A percentile compares a stretch with the other conserved stretches of the same genome.
Conservation (phyloP, 805 yeast species). For the Candida quercuum region DNA sequence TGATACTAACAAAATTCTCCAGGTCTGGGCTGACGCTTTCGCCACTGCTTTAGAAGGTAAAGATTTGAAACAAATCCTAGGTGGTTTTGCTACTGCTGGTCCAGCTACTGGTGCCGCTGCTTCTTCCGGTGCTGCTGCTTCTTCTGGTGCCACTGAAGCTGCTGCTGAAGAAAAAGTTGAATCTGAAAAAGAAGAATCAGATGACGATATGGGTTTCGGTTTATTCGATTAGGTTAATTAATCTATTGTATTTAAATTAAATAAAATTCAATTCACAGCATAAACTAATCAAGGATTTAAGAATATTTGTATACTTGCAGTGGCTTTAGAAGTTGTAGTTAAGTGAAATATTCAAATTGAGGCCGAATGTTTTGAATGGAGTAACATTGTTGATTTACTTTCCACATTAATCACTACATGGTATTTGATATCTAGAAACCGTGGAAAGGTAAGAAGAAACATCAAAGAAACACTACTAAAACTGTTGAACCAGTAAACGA, state of each 20-base stretch:
- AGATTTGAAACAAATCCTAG: conserved; percentile 64
- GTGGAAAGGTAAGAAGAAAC: too few species aligned
- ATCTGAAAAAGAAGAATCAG: conserved; percentile 61
- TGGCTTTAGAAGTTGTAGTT: neutral
- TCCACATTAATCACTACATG: too few species aligned
- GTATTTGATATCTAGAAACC: too few species aligned
- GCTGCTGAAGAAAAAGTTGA: conserved; percentile 57
- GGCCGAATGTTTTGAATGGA: neutral
- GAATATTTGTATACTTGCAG: neutral
- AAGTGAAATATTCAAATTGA: too few species aligned
- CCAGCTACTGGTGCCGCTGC: conserved; percentile 47
- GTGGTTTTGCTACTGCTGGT: conserved; percentile 47
- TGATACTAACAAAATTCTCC: conserved; percentile 15
- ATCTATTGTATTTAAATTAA: neutral
- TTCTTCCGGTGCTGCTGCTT: conserved; percentile 42
- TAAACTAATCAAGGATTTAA: too few species aligned
- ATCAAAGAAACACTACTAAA: too few species aligned
- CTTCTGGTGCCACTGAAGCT: conserved; percentile 46
- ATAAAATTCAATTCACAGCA: neutral
- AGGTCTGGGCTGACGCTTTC: conserved; percentile 76
- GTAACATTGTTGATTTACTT: too few species aligned
- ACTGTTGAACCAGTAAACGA: too few species aligned
- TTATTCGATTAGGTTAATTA: conserved; percentile 61
- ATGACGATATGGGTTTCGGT: conserved; percentile 89
- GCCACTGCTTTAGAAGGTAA: conserved; percentile 81